A percentile compares a stretch with the other conserved stretches of the same genome.
phyloP scores from a whole-genome alignment of 108 stramenopile species.

The Tribonema minus region DNA sequence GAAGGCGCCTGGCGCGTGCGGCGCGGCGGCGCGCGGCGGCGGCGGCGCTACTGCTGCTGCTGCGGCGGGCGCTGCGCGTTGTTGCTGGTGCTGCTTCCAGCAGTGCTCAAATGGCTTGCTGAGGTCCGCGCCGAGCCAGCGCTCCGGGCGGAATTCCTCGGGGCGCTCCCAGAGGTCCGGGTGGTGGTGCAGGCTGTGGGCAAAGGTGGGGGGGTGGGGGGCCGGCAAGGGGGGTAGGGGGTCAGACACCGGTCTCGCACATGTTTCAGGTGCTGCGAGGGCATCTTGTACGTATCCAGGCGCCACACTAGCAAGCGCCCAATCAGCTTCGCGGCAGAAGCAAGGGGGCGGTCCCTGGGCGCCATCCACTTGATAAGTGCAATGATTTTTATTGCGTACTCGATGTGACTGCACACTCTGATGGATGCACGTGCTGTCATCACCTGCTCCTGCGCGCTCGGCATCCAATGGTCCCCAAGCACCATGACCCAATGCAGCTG shows the following conservation, averaged over 20 bases:
- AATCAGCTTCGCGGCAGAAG: too few relatives aligned
- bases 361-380: too few relatives aligned
- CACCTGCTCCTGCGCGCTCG: not conserved
- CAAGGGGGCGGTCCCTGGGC: too few relatives aligned
- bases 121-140: conserved; percentile 62
- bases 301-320: too few relatives aligned
- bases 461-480: not conserved
- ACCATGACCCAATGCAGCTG: not conserved
- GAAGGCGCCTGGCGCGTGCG: conserved; percentile 63
- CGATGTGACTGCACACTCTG: too few relatives aligned
- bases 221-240: too few relatives aligned
- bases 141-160: conserved; percentile 75
- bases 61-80: conserved; percentile 14
- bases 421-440: not conserved
- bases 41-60: not conserved
- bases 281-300: too few relatives aligned
- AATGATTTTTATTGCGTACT: too few relatives aligned
- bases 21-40: not conserved
- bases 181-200: conserved; percentile 69
- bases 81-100: not conserved
- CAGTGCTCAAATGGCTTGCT: not conserved
- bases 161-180: conserved; percentile 74
- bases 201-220: too few relatives aligned
- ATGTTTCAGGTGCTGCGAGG: too few relatives aligned
- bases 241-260: too few relatives aligned